Base-by-base conservation (phyloP, 495 filamentous ascomycete species). In the Pseudomonodictys pantanalensis region DNA sequence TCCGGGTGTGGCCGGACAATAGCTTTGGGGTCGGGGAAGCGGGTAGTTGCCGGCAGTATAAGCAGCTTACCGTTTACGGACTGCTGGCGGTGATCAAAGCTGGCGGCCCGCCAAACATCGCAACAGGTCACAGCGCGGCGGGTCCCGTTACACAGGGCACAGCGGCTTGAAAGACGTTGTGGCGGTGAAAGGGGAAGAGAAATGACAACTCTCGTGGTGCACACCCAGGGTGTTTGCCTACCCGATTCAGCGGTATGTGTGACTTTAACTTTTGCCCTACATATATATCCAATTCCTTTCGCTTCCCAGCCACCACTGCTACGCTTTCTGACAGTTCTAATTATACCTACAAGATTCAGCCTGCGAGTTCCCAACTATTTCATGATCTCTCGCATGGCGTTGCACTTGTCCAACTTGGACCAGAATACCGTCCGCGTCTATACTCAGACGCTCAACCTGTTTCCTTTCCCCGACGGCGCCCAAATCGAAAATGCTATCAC, bases 361-460 rank as follows among this genome's bases (percentile, higher is more conserved):
- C 38, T n/a, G n/a, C n/a, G n/a, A n/a, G n/a, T n/a, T n/a, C n/a
- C n/a, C n/a, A n/a, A n/a, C n/a, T n/a, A n/a, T n/a, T n/a, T n/a
- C n/a, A n/a, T n/a, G n/a, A 54, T 42, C 11, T 48, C 33, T 38
- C 12, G 30, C 17, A 46, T 49, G 25, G 30, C 42, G 24, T 39
- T 65, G 22, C 42, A 65, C 32, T 33, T 65, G 28, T 54, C 61
- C 23, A 11, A 25, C 6, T 6, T 32, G n/a, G 61, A 65, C 28
- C 56, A 65, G 25, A 26, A 25, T 10, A 33, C 41, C 3, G 41
- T 51, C 12, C 49, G 61, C 10, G 25, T 33, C 15, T 55, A 59
- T 39, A 38, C 42, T 10, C 56, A 43, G 41, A 54, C 24, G 1
- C 32, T 59, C 1, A 12, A 42, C 0, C 25, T 64, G 20, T 65